phyloP scores from a whole-genome alignment of 176 grass and related monocot species.

The Zizania latifolia region DNA sequence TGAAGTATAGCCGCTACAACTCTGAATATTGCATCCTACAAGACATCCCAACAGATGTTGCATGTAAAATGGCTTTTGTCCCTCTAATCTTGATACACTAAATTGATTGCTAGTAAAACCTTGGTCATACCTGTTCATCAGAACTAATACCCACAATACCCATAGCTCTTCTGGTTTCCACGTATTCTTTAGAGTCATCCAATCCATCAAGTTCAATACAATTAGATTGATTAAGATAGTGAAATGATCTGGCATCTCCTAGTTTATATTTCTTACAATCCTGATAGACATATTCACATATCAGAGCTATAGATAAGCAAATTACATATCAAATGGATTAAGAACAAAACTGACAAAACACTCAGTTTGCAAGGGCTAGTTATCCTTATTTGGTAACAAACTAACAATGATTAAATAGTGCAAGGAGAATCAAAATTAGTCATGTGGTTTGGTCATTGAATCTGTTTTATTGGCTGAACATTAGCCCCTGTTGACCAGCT shows the following conservation, averaged over 20 bases:
- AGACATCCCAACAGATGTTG: not conserved
- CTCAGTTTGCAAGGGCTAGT: not conserved
- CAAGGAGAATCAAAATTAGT: not conserved
- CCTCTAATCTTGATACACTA: not conserved
- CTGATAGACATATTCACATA: conserved; percentile 31
- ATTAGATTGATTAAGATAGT: conserved; percentile 93
- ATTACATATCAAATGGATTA: not conserved
- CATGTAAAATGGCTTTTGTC: not conserved
- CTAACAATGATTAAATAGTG: not conserved
- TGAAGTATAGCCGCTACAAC: conserved; percentile 97
- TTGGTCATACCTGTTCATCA: conserved; percentile 67
- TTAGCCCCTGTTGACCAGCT: not conserved
- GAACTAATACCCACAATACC: conserved; percentile 73
- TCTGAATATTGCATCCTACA: conserved; percentile 91
- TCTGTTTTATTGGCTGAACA: not conserved
- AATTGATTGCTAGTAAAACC: conserved; percentile 6
- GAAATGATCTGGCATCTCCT: conserved; percentile 69
- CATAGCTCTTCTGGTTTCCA: conserved; percentile 84
- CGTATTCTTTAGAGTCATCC: conserved; percentile 81
- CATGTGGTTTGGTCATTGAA: no score
- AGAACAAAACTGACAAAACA: not conserved
- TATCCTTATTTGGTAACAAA: not conserved
- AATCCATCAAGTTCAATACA: conserved; percentile 76
- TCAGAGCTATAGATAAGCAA: conserved; percentile 6
- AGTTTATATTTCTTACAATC: conserved; percentile 70